Conservation (phyloP, 495 filamentous ascomycete genomes). For the Pyronema domesticum region DNA sequence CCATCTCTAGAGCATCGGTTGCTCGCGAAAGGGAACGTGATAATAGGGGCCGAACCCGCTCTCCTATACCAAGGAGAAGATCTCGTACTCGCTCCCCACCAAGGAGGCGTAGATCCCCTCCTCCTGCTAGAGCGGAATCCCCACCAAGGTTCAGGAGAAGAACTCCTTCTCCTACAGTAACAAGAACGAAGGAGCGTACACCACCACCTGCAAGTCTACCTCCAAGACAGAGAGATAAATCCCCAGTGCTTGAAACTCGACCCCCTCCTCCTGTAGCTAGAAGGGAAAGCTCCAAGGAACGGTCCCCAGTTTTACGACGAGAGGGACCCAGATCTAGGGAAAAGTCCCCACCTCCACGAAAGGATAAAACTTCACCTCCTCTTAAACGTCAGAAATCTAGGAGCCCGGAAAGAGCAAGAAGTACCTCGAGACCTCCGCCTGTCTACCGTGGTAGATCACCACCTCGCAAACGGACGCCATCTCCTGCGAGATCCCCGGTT, state of each 20-base stretch:
- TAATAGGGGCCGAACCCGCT: constrained; percentile 16
- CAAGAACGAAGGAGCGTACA: constrained; percentile 5
- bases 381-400: constrained; percentile 16
- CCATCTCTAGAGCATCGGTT: constrained; percentile 13
- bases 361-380: constrained; percentile 5
- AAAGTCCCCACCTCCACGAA: constrained; percentile 6
- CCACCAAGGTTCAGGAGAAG: constrained; percentile 13
- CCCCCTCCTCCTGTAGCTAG: constrained; percentile 9
- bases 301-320: constrained; percentile 14
- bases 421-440: constrained; percentile 3
- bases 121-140: constrained; percentile 13
- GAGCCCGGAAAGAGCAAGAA: constrained; percentile 7
- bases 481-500: constrained; percentile 11
- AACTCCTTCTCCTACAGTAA: not conserved
- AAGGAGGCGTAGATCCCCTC: constrained; percentile 11
- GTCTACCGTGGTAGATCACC: constrained; percentile 11
- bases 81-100: constrained; percentile 20
- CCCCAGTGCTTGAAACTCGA: not conserved
- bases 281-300: constrained; percentile 17
- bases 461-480: constrained; percentile 19
- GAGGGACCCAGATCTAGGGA: constrained; percentile 10
- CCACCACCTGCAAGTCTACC: constrained; percentile 7
- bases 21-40: constrained; percentile 11
- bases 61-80: constrained; percentile 13
- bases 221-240: not conserved